phyloP scores from a whole-genome alignment of 2,329 filamentous ascomycete species.

The Botrytis aclada region DNA sequence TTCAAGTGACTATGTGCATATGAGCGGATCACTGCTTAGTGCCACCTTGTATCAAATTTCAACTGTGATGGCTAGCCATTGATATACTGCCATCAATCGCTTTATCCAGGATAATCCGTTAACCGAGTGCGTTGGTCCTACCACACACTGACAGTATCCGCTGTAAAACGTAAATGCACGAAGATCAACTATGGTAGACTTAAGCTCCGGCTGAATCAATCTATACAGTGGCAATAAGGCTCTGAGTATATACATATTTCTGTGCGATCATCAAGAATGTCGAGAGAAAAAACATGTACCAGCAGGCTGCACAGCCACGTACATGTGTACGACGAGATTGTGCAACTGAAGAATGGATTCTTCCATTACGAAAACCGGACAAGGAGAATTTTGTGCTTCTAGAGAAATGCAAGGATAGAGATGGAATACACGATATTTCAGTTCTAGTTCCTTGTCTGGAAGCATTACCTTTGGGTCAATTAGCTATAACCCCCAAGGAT shows the following conservation, averaged over 20 bases:
- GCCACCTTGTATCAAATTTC: not conserved
- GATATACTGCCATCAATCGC: not conserved
- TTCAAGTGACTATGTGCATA: no score
- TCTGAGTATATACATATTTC: not conserved
- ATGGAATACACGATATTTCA: not conserved
- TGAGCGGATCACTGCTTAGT: no score
- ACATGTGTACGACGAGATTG: not conserved
- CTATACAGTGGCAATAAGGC: not conserved
- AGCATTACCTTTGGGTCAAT: not conserved
- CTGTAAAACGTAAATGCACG: not conserved
- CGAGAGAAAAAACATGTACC: not conserved
- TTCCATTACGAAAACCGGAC: no score
- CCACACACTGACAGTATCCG: not conserved
- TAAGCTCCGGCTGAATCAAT: not conserved
- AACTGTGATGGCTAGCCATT: no score
- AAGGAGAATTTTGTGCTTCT: not conserved
- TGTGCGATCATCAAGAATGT: not conserved
- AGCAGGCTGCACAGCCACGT: not conserved
- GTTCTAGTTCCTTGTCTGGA: not conserved
- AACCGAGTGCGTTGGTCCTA: not conserved
- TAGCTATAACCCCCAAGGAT: not conserved
- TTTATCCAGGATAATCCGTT: not conserved
- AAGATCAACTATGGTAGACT: not conserved
- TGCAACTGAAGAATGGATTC: not conserved
- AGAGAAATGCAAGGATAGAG: not conserved